phyloP scores from a whole-genome alignment of 148 eudicot genomes.

The Fagopyrum homotropicum region DNA sequence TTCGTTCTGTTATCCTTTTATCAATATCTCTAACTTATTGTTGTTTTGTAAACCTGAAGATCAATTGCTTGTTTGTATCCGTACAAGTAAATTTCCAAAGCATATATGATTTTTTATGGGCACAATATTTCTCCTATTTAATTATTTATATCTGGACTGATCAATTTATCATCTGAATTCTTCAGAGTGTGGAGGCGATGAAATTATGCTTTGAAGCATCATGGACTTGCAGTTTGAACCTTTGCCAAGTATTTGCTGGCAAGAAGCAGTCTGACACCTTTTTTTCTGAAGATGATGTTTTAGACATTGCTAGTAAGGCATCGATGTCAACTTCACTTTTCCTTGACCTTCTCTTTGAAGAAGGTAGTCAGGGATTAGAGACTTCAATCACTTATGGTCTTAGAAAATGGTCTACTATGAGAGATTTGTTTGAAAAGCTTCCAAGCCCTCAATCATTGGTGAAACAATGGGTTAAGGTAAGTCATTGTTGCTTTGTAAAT shows the following conservation, averaged over 20 bases:
- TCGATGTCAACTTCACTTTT: slow-evolving; percentile 47
- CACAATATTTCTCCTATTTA: background rate
- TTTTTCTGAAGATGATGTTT: slow-evolving; percentile 41
- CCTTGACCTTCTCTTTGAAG: slow-evolving; percentile 48
- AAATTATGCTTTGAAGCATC: slow-evolving; percentile 62
- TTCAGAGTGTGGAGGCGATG: slow-evolving; percentile 58
- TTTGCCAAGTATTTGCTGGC: slow-evolving; percentile 37
- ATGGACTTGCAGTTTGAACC: slow-evolving; percentile 53
- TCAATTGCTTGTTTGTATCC: slow-evolving; percentile 4
- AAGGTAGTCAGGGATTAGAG: slow-evolving; percentile 31
- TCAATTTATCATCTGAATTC: background rate
- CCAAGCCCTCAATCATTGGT: slow-evolving; percentile 60
- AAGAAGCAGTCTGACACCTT: slow-evolving; percentile 25
- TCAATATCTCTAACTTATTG: background rate
- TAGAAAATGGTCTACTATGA: slow-evolving; percentile 66
- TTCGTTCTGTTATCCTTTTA: background rate
- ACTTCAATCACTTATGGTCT: slow-evolving; percentile 33
- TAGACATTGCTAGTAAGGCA: slow-evolving; percentile 50
- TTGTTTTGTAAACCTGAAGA: background rate
- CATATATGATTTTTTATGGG: background rate
- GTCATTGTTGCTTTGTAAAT: background rate
- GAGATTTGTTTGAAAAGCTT: slow-evolving; percentile 34
- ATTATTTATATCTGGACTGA: slow-evolving; percentile 3
- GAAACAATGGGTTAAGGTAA: slow-evolving; percentile 85
- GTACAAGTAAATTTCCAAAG: background rate